These are phyloP conservation scores for Fraxinus sp. DNA, from an alignment of 305 asterid species.

Conservation along the genomic window DNA sequence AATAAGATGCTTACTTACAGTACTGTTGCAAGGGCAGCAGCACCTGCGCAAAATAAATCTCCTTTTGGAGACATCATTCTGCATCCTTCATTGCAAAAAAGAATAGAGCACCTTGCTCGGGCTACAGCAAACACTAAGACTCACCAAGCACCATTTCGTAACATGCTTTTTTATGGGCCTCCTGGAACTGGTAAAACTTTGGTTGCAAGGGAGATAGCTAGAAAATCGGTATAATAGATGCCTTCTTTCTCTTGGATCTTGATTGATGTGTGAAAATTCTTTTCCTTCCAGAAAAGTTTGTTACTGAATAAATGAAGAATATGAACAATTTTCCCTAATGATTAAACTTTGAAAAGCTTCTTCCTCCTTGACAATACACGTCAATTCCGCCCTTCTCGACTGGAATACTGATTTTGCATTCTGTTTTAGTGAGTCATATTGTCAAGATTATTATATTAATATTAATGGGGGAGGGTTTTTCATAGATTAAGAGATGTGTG, in stretches of 20 bases:
- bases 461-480: not conserved
- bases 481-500: not conserved
- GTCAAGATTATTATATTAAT: not conserved
- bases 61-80: constrained; percentile 65
- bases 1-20: constrained; percentile 46
- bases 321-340: not conserved
- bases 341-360: not conserved
- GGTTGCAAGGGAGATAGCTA: constrained; percentile 97
- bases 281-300: not conserved
- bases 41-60: constrained; percentile 50
- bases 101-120: constrained; percentile 91
- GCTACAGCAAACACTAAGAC: constrained; percentile 93
- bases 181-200: constrained; percentile 99
- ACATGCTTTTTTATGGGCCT: constrained; percentile 96
- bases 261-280: not conserved
- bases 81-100: constrained; percentile 83
- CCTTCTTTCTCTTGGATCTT: not conserved
- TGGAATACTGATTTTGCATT: not conserved
- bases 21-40: constrained; percentile 47
- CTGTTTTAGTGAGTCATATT: not conserved
- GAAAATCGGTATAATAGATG: constrained; percentile 67
- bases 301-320: not conserved
- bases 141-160: constrained; percentile 95
- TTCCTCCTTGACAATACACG: not conserved
- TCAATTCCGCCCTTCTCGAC: not conserved